Percentiles rank a stretch among this genome's conserved stretches.
These are phyloP conservation scores for Thymus quinquecostatus DNA, from an alignment of 257 asterid genomes.

Conservation along the genomic window DNA sequence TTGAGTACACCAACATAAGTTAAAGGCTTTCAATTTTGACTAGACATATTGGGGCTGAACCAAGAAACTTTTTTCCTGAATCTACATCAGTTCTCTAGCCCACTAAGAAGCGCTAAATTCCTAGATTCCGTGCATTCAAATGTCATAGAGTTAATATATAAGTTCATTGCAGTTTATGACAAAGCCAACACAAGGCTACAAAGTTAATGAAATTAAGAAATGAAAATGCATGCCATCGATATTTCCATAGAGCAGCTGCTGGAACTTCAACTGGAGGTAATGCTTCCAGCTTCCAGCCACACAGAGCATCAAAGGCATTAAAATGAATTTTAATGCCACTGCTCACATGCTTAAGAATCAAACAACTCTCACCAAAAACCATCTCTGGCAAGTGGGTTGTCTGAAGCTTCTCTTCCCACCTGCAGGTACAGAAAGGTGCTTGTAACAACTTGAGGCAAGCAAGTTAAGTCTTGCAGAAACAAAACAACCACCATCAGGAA, in stretches of 20 bases:
- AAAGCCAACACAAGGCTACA: neutral
- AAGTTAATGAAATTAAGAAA: neutral
- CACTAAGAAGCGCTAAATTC: too few species aligned
- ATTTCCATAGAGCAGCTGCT: conserved; percentile 97
- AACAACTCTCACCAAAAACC: conserved; percentile 90
- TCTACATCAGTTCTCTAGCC: too few species aligned
- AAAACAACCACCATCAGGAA: conserved; percentile 1
- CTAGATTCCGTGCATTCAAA: too few species aligned
- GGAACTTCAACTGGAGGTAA: conserved; percentile 99
- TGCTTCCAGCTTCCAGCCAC: conserved; percentile 89
- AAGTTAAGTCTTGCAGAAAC: neutral
- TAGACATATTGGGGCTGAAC: too few species aligned
- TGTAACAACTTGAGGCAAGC: conserved; percentile 10
- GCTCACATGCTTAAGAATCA: conserved; percentile 70
- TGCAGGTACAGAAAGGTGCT: conserved; percentile 37
- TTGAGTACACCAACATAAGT: too few species aligned
- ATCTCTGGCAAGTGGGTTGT: conserved; percentile 95
- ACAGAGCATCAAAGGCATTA: conserved; percentile 88
- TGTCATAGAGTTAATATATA: too few species aligned
- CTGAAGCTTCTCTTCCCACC: conserved; percentile 95
- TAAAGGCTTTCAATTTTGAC: too few species aligned
- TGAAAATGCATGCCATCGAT: conserved; percentile 56
- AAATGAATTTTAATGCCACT: conserved; percentile 72
- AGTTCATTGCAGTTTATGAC: neutral
- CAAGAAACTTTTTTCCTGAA: too few species aligned